Evolutionary conservation across 2,329 filamentous ascomycete genomes (phyloP), one percentile per base, ranked within the genome.

Genomic region (Emmonsiellopsis sp.): DNA sequence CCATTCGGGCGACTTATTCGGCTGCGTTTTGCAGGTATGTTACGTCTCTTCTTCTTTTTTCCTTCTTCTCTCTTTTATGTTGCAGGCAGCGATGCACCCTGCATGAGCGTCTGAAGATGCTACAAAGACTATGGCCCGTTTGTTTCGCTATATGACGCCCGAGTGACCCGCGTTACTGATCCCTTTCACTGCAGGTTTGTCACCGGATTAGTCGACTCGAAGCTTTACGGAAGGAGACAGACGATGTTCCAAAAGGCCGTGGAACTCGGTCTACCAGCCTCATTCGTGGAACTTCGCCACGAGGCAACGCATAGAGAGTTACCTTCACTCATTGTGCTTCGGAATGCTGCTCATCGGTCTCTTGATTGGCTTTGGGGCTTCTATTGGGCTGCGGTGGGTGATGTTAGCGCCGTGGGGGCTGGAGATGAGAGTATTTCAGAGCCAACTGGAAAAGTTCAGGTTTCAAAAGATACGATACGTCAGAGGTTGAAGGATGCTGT

Each of bases 221-320:
- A 73, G 49, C 63, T 74, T 9, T 63, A 67, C 51, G 69, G 69
- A 13, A 66, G 63, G 48, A 70, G 69, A 26, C 68, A 65, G 53
- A 73, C 71, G 49, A 75, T 75, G 73, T 75, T 73, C 57, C 68
- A 72, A 50, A 66, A 70, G 16, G 73, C 73, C 4, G 59, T 67
- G 51, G 65, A 71, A 41, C 59, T 74, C 3, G 70, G 71, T 1
- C 59, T 75, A 2, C 73, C 73, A 0, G 82, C 85, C 0, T 85
- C 86, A 0, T 94, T 95, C 69, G 89, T 96, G 52, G 90, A 95
- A 74, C 76, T 94, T 55, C 82, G 91, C 45, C 91, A 96, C 68
- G 87, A 94, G 71, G 88, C 87, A 43, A 94, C 90, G 41, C 91
- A 97, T 68, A 88, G 94, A 68, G 87, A 90, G 65, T 74, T 95